phyloP scores from a whole-genome alignment of 1,284 basidiomycete species.

The Irpex rosettiformis region DNA sequence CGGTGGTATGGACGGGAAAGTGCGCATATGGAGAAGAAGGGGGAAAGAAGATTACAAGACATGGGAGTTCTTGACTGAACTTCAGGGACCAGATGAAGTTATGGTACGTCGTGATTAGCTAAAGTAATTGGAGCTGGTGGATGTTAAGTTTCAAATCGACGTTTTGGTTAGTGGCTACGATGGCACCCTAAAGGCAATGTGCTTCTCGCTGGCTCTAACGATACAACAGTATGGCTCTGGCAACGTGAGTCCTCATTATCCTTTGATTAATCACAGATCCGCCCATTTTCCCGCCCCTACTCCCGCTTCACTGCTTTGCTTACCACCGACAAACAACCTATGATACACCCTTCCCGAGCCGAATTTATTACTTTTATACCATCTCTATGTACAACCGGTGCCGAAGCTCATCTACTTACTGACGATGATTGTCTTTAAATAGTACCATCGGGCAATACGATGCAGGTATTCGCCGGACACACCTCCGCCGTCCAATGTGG shows the following conservation, averaged over 20 bases:
- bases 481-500: conserved; percentile 84
- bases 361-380: too few species aligned
- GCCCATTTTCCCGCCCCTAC: not conserved
- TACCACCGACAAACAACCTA: not conserved
- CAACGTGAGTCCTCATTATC: conserved; percentile 56
- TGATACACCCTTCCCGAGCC: too few species aligned
- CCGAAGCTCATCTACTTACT: too few species aligned
- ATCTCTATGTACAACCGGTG: too few species aligned
- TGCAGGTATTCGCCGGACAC: conserved; percentile 96
- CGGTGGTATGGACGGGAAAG: conserved; percentile 96
- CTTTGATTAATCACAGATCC: not conserved
- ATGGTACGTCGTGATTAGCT: conserved; percentile 55
- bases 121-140: not conserved
- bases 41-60: conserved; percentile 70
- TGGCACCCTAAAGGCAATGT: conserved; percentile 97
- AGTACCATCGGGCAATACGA: conserved; percentile 92
- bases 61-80: conserved; percentile 92
- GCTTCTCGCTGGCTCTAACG: conserved; percentile 89
- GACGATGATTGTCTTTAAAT: conserved; percentile 10
- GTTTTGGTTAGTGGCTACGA: conserved; percentile 71
- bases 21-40: conserved; percentile 81
- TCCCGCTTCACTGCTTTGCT: not conserved
- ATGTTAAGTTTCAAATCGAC: not conserved
- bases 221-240: conserved; percentile 98
- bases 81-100: conserved; percentile 94